Evolutionary conservation across 2,329 filamentous ascomycete genomes (phyloP).

Genomic region (Huntiella bhutanensis): DNA sequence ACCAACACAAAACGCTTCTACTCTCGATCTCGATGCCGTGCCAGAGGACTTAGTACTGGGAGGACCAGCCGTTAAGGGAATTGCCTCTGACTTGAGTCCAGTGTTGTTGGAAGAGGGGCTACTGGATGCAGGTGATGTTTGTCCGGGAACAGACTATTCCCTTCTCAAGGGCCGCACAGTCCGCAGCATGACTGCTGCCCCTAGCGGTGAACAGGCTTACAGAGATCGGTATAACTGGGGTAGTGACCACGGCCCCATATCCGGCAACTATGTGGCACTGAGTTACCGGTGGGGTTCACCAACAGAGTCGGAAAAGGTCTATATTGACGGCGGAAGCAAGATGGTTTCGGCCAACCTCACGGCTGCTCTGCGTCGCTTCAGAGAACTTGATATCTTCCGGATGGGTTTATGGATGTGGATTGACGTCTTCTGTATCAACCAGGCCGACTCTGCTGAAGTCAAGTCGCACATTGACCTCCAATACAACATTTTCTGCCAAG

Average conservation of each 20-base stretch:
- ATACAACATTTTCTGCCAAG: constrained; percentile 12
- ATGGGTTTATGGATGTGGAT: constrained; percentile 14
- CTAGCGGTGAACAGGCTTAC: constrained; percentile 1
- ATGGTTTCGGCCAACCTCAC: constrained; percentile 5
- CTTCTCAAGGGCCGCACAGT: constrained; percentile 7
- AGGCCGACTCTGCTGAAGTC: constrained; percentile 11
- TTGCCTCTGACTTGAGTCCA: constrained; percentile 7
- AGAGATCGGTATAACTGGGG: constrained; percentile 9
- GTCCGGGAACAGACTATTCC: neutral
- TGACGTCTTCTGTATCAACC: constrained; percentile 14
- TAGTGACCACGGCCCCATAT: constrained; percentile 7
- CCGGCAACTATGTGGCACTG: constrained; percentile 11
- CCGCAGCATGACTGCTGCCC: constrained; percentile 1
- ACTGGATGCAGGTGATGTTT: constrained; percentile 3
- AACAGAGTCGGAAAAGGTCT: constrained; percentile 2
- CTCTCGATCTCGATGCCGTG: neutral
- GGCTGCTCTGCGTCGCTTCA: constrained; percentile 7
- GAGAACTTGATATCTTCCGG: constrained; percentile 9
- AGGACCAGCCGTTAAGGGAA: constrained; percentile 8
- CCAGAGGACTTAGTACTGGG: constrained; percentile 8
- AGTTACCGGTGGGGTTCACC: constrained; percentile 1
- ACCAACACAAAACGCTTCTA: neutral
- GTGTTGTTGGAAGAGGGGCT: constrained; percentile 7
- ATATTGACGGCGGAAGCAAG: constrained; percentile 2
- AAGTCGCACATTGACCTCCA: constrained; percentile 9